These are phyloP conservation scores for Tetradesmus obliquus DNA, from an alignment of 139 green algal genomes.

Conservation along the genomic window DNA sequence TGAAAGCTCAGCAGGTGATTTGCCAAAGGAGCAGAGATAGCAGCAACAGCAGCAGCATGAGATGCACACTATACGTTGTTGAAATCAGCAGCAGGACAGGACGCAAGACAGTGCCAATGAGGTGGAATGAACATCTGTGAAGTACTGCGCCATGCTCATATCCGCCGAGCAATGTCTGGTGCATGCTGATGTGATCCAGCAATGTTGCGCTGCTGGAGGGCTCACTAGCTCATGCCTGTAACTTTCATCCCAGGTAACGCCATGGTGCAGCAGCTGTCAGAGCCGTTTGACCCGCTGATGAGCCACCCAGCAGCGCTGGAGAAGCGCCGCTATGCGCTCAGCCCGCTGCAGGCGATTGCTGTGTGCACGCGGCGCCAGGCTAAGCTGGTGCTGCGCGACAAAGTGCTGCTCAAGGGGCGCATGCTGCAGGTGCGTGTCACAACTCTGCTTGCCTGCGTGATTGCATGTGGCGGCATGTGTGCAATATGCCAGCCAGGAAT, in stretches of 20 bases:
- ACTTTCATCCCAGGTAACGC: conserved; percentile 1
- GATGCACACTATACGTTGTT: too few species aligned
- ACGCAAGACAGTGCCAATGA: not conserved
- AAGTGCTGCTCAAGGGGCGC: conserved; percentile 60
- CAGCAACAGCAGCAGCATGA: not conserved
- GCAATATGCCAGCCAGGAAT: too few species aligned
- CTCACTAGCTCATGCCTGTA: not conserved
- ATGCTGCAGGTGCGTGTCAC: conserved; percentile 52
- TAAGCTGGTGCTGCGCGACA: conserved; percentile 69
- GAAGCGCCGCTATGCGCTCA: conserved; percentile 56
- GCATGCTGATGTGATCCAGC: not conserved
- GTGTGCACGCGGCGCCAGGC: conserved; percentile 57
- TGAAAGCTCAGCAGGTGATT: conserved; percentile 19
- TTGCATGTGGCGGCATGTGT: not conserved
- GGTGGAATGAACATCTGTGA: not conserved
- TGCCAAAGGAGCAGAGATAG: not conserved
- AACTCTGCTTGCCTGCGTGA: not conserved
- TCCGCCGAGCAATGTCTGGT: not conserved
- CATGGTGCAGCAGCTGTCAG: conserved; percentile 30
- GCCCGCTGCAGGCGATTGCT: conserved; percentile 26
- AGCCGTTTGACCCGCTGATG: conserved; percentile 15
- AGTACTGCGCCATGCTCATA: not conserved
- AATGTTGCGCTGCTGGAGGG: not conserved
- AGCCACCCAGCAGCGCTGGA: conserved; percentile 56
- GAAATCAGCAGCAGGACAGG: too few species aligned